Evolutionary conservation across 2,329 filamentous ascomycete genomes (phyloP), one percentile per base, ranked within the genome.

Genomic region (Sphaceloma murrayae): DNA sequence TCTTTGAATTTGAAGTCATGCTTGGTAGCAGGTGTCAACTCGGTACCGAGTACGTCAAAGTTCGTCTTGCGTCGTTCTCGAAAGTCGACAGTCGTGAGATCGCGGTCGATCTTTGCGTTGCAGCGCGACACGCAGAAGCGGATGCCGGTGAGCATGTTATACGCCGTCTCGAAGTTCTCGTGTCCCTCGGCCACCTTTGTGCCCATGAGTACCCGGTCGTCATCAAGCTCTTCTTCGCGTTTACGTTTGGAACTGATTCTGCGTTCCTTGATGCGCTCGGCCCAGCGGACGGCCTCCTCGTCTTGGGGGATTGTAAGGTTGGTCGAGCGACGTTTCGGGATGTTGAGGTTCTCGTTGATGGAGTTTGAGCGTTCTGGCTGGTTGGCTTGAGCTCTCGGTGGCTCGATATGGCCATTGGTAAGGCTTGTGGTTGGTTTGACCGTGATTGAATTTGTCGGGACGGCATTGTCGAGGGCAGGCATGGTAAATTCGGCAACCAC

Each of bases 1-100:
- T 98, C 91, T 69, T 98, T 98, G 74, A 98, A 98, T 66, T 98
- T 98, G 78, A 98, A 98, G 68, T 98, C 91, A 69, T 98, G 98
- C 67, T 98, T 96, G 54, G 91, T 88, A 50, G 89, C 95, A 16
- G 91, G 91, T 4, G 94, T 94, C 61, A 98, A 72, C 69, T 98
- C 91, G 62, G 95, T 95, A 52, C 91, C 91, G 52, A 88, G 93
- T 59, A 96, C 93, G 65, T 96, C 91, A 72, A 98, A 98, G 34
- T 88, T 95, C 60, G 94, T 95, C 69, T 98, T 98, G 65, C 96
- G 86, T 67, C 85, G 88, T 51, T 85, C 82, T 49, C 86, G 77
- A 66, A 98, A 98, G 67, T 98, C 91, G 51, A 81, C 85, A 62
- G 91, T 82, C 9, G 84, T 94, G 53, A 98, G 66, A 47, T 87